Base-by-base conservation (phyloP, 352 stramenopile species). In the Saprolegnia parasitica region DNA sequence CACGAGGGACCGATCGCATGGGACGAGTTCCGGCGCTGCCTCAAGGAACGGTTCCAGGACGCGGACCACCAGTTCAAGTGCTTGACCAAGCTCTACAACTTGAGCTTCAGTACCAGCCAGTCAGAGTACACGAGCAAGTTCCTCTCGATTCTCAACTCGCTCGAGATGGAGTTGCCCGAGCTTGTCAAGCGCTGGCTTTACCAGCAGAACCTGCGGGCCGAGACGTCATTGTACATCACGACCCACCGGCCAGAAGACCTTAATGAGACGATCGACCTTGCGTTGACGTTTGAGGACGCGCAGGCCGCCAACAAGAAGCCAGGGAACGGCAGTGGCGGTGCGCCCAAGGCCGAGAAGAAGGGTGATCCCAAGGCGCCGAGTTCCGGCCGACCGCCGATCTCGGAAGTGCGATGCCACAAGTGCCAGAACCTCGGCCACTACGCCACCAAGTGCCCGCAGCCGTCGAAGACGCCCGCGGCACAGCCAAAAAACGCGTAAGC, bases 111-210 rank as follows among this genome's bases (percentile, higher is more conserved):
- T 15, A 21, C n/a, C n/a, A n/a, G n/a, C n/a, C n/a, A 23, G 16
- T 67, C 61, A 6, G 37, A 67, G 32, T 46, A 67, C 42, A 67
- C 61, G 20, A 57, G 16, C n/a, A 67, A 67, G 13, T 67, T 67
- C 61, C 42, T 58, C 35, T 46, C 24, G 20, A n/a, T 57, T 1
- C 61, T 67, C 5, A 55, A 40, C 10, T 49, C 35, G 26, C 47
- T 70, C 20, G 50, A 62, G 40, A 18, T 26, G 9, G 63, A 61
- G 18, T 35, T 61, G 6, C 63, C 49, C 10, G 50, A 71, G 40
- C 21, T 39, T 15, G 37, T 54, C 15, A 71, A 63, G 49, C 63
- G 63, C 20, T 71, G 63, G 35, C 5, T 71, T 35, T 71, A 71
- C 37, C 63, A 71, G 26, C 63, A 40, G 18, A 71, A 71, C 26